Conservation (phyloP, 257 asterid genomes). For the Asclepias syriaca region DNA sequence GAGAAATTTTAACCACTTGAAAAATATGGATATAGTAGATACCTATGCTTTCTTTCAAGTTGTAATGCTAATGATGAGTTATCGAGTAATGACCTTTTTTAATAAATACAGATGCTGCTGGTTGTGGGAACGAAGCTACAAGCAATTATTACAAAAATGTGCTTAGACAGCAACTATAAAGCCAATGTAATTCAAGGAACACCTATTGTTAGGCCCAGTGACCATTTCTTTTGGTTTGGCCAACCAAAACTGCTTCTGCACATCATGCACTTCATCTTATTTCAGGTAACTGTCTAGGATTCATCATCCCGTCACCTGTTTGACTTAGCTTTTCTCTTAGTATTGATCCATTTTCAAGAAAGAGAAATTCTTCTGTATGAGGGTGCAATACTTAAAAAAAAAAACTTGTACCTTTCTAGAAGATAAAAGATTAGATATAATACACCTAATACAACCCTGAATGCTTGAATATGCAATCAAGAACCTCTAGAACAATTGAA, state of each 20-base stretch:
- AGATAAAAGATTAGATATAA: too few species aligned
- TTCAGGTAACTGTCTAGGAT: slow-evolving; percentile 45
- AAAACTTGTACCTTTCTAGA: too few species aligned
- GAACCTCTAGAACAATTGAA: not conserved
- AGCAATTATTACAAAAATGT: slow-evolving; percentile 64
- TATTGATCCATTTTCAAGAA: not conserved
- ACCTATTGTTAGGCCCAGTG: slow-evolving; percentile 57
- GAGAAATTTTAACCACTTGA: slow-evolving; percentile 10
- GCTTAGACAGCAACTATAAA: slow-evolving; percentile 49
- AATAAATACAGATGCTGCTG: slow-evolving; percentile 42
- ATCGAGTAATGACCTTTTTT: not conserved
- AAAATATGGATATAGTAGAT: too few species aligned
- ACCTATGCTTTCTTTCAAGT: not conserved
- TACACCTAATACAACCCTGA: too few species aligned
- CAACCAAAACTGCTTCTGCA: slow-evolving; percentile 62
- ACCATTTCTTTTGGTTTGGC: slow-evolving; percentile 66
- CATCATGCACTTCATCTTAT: slow-evolving; percentile 63
- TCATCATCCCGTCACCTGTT: not conserved
- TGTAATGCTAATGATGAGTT: not conserved
- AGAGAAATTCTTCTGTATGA: not conserved
- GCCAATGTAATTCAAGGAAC: slow-evolving; percentile 53
- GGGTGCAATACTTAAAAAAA: too few species aligned
- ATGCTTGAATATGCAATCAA: too few species aligned
- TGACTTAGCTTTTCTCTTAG: not conserved
- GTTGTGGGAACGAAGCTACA: slow-evolving; percentile 70